Evolutionary conservation across 345 rosid species (phyloP).

Genomic region (Bretschneidera sinensis): DNA sequence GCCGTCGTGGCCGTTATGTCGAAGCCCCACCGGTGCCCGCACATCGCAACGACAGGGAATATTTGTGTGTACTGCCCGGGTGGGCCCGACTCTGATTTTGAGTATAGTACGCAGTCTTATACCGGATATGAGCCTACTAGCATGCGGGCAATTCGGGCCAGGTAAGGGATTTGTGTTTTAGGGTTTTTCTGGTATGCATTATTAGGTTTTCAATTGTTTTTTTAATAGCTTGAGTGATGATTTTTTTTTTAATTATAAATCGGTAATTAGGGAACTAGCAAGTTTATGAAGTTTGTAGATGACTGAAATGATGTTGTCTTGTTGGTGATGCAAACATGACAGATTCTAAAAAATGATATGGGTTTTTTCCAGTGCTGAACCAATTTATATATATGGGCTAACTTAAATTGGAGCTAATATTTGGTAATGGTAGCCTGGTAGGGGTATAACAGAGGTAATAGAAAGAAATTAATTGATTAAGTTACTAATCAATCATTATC

Average conservation of each 20-base stretch:
- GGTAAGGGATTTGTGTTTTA: slow-evolving; percentile 37
- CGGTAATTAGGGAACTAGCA: background rate
- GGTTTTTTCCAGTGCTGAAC: too few species aligned
- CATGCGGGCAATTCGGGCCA: slow-evolving; percentile 98
- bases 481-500: background rate
- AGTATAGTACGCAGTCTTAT: slow-evolving; percentile 97
- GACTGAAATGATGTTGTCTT: background rate
- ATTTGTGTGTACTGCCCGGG: slow-evolving; percentile 97
- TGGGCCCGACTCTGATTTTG: slow-evolving; percentile 98
- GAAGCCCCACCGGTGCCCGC: slow-evolving; percentile 98
- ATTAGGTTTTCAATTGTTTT: background rate
- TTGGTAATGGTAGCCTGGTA: too few species aligned
- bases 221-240: background rate
- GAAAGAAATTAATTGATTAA: too few species aligned
- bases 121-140: slow-evolving; percentile 99
- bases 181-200: background rate
- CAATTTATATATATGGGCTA: background rate
- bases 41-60: slow-evolving; percentile 94
- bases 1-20: slow-evolving; percentile 99
- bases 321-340: too few species aligned
- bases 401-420: background rate
- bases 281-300: background rate
- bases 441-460: background rate
- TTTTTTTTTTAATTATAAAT: background rate
- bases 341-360: background rate